A percentile compares a stretch with the other conserved stretches of the same genome.
phyloP scores from a whole-genome alignment of 768 basidiomycete genomes.

The Lentinula sp. region DNA sequence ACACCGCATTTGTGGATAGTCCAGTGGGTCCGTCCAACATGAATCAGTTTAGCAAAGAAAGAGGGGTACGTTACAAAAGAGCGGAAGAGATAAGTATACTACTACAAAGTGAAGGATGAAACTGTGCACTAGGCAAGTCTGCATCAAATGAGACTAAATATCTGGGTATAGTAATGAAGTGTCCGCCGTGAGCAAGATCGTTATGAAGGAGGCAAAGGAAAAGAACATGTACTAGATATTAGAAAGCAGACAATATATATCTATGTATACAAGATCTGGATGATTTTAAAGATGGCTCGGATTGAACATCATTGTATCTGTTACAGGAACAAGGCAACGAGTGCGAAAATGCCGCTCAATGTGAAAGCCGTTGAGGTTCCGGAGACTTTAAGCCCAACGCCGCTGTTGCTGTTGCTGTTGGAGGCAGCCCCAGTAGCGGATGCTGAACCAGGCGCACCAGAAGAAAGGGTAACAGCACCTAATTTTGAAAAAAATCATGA shows the following conservation, averaged over 20 bases:
- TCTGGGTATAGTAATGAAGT: background rate
- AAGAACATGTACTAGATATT: background rate
- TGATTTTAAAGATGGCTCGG: background rate
- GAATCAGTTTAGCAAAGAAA: background rate
- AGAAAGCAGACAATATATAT: background rate
- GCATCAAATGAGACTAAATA: background rate
- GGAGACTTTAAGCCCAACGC: background rate
- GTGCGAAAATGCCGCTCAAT: background rate
- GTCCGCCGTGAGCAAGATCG: background rate
- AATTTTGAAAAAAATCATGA: background rate
- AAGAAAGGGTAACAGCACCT: slow-evolving; percentile 22
- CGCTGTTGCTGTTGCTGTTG: background rate
- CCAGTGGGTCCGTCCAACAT: too few relatives aligned
- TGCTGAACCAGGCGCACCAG: slow-evolving; percentile 27
- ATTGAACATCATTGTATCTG: background rate
- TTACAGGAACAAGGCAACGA: slow-evolving; percentile 1
- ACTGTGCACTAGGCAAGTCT: background rate
- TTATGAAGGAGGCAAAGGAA: background rate
- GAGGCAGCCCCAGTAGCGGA: slow-evolving; percentile 18
- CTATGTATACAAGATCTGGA: background rate
- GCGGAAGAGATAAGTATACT: background rate
- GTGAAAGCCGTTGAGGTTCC: background rate
- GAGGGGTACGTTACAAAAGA: background rate
- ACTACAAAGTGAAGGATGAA: background rate
- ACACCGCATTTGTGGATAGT: too few relatives aligned